Conservation (phyloP, 495 filamentous ascomycete species). For the Massariosphaeria phaeospora region DNA sequence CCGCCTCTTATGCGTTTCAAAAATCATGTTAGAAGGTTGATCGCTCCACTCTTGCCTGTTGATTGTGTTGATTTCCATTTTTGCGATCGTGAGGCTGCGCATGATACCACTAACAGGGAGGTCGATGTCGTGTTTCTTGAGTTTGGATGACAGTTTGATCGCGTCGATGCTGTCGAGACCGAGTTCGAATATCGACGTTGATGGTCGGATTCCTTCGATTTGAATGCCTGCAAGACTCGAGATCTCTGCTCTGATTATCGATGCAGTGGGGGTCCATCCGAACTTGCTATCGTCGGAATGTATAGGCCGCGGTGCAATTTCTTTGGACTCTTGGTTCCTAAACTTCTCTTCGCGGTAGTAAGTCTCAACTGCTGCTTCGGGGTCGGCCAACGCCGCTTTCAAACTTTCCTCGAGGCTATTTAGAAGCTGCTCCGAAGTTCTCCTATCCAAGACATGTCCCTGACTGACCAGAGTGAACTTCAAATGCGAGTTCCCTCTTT, state of each 20-base stretch:
- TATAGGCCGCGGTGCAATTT: neutral
- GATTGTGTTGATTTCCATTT: constrained; percentile 42
- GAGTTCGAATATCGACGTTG: constrained; percentile 57
- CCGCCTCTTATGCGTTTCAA: constrained; percentile 26
- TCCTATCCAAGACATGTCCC: constrained; percentile 37
- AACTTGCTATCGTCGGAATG: constrained; percentile 39
- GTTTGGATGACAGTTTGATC: constrained; percentile 61
- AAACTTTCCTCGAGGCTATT: constrained; percentile 41
- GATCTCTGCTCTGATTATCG: constrained; percentile 53
- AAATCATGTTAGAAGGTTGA: constrained; percentile 17
- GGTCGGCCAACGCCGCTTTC: constrained; percentile 19
- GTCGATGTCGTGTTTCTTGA: constrained; percentile 55
- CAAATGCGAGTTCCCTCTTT: constrained; percentile 45
- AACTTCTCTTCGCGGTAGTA: neutral
- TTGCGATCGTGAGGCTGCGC: constrained; percentile 59
- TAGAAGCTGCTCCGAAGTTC: constrained; percentile 40
- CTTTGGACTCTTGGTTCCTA: neutral
- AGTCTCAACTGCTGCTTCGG: constrained; percentile 10
- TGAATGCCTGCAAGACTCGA: constrained; percentile 54
- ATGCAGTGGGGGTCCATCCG: constrained; percentile 51
- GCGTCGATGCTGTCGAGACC: constrained; percentile 67
- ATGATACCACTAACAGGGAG: constrained; percentile 65
- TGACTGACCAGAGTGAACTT: constrained; percentile 53
- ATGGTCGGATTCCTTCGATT: constrained; percentile 46
- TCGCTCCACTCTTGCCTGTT: neutral